phyloP scores from a whole-genome alignment of 208 protist genomes.

The Trypanosoma melophagium region DNA sequence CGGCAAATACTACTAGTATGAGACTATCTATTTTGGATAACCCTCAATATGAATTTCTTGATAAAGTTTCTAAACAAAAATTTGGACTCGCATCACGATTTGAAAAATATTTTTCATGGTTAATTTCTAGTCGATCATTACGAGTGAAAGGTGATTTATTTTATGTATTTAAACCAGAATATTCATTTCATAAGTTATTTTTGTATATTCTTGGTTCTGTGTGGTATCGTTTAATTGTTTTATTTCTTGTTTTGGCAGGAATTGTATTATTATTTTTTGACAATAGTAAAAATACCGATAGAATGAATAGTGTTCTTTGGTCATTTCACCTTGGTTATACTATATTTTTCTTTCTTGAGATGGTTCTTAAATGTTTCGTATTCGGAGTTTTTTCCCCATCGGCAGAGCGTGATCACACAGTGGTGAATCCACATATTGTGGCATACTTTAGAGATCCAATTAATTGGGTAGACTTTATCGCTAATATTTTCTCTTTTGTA shows the following conservation, averaged over 20 bases:
- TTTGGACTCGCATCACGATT: not conserved
- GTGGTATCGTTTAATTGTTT: slow-evolving; percentile 36
- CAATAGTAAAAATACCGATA: slow-evolving; percentile 3
- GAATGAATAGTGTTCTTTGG: slow-evolving; percentile 3
- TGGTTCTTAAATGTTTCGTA: slow-evolving; percentile 53
- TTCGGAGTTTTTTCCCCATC: slow-evolving; percentile 37
- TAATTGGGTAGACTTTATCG: slow-evolving; percentile 55
- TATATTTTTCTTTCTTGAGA: slow-evolving; percentile 53
- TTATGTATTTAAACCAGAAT: slow-evolving; percentile 25
- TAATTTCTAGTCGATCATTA: slow-evolving; percentile 4
- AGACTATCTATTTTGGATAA: slow-evolving; percentile 1
- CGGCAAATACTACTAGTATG: not conserved
- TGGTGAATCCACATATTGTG: slow-evolving; percentile 7
- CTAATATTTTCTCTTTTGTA: slow-evolving; percentile 38
- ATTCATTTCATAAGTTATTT: slow-evolving; percentile 32
- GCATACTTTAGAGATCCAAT: slow-evolving; percentile 48
- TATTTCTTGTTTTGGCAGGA: slow-evolving; percentile 36
- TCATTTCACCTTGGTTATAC: slow-evolving; percentile 47
- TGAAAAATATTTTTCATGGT: slow-evolving; percentile 8
- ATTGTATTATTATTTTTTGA: slow-evolving; percentile 65
- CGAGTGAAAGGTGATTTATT: slow-evolving; percentile 13
- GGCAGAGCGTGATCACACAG: slow-evolving; percentile 4
- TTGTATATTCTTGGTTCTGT: slow-evolving; percentile 37
- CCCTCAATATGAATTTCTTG: not conserved
- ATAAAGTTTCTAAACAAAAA: not conserved